Evolutionary conservation across 345 rosid genomes (phyloP).

Genomic region (Sonneratia caseolaris): DNA sequence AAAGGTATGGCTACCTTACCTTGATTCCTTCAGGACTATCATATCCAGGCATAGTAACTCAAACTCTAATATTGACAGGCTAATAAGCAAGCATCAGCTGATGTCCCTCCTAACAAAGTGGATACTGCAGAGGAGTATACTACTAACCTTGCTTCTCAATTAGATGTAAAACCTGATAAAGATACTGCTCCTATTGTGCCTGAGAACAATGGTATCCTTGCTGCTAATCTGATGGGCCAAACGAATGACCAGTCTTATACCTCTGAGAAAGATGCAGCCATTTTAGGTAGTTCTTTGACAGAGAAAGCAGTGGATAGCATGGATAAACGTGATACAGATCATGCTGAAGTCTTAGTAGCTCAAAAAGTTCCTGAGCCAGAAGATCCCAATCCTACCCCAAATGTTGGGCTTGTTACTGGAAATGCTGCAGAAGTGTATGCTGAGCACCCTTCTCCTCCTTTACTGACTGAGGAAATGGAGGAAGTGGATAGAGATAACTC

Average conservation of each 20-base stretch:
- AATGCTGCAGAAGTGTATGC: constrained; percentile 31
- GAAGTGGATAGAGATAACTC: constrained; percentile 28
- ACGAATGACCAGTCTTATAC: constrained; percentile 19
- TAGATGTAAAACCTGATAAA: constrained; percentile 26
- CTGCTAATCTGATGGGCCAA: constrained; percentile 18
- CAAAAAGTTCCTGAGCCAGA: constrained; percentile 19
- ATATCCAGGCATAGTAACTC: background rate
- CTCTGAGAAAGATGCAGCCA: constrained; percentile 25
- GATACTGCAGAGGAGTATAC: constrained; percentile 27
- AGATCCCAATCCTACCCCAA: constrained; percentile 24
- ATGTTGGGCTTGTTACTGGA: constrained; percentile 31
- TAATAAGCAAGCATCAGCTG: constrained; percentile 30
- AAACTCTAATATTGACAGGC: constrained; percentile 32
- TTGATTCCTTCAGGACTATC: background rate
- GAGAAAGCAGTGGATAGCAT: constrained; percentile 24
- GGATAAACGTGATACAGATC: constrained; percentile 24
- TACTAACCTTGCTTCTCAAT: constrained; percentile 21
- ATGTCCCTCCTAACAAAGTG: constrained; percentile 27
- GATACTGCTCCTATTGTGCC: constrained; percentile 20
- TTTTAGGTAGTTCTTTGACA: constrained; percentile 14
- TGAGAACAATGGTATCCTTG: constrained; percentile 33
- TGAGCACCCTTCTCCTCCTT: constrained; percentile 25
- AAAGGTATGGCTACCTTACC: constrained; percentile 44
- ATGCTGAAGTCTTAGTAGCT: constrained; percentile 28
- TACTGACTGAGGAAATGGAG: constrained; percentile 41